Conservation (phyloP, 2,329 filamentous ascomycete genomes). For the Alternaria brassicicola region DNA sequence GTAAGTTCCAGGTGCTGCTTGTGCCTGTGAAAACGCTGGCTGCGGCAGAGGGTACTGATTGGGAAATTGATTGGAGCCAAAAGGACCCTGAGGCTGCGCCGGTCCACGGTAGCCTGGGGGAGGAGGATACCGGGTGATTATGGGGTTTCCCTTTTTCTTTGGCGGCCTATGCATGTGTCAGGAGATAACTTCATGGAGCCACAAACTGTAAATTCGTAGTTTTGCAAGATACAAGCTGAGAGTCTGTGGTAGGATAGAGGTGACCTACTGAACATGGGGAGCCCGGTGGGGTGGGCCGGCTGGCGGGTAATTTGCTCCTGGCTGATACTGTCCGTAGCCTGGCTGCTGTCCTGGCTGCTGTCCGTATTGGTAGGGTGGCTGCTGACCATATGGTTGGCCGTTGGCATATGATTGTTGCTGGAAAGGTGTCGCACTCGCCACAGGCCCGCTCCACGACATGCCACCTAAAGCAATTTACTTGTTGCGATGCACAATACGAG, state of each 20-base stretch:
- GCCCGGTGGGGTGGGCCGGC: conserved; percentile 30
- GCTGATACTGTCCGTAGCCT: conserved; percentile 39
- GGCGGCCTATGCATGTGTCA: conserved; percentile 34
- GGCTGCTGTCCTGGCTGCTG: conserved; percentile 40
- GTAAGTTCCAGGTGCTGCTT: conserved; percentile 27
- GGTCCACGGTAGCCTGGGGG: conserved; percentile 55
- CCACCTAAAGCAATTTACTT: conserved; percentile 11
- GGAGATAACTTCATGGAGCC: conserved; percentile 8
- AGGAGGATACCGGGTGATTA: conserved; percentile 58
- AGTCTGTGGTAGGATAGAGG: conserved; percentile 2
- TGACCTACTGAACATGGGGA: conserved; percentile 43
- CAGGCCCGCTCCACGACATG: conserved; percentile 49
- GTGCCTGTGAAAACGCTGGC: conserved; percentile 35
- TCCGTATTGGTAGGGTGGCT: conserved; percentile 38
- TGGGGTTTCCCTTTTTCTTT: conserved; percentile 56
- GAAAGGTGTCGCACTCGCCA: conserved; percentile 42
- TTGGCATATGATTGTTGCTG: conserved; percentile 41
- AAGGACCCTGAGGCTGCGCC: conserved; percentile 40
- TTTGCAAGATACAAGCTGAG: neutral
- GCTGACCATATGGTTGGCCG: conserved; percentile 37
- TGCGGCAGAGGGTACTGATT: conserved; percentile 38
- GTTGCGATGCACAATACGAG: conserved; percentile 6
- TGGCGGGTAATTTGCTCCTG: conserved; percentile 31
- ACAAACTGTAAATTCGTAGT: neutral
- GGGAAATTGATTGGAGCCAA: conserved; percentile 31